Evolutionary conservation across 257 asterid species (phyloP), one percentile per base, ranked within the genome.

Genomic region (Orobanche coerulescens): DNA sequence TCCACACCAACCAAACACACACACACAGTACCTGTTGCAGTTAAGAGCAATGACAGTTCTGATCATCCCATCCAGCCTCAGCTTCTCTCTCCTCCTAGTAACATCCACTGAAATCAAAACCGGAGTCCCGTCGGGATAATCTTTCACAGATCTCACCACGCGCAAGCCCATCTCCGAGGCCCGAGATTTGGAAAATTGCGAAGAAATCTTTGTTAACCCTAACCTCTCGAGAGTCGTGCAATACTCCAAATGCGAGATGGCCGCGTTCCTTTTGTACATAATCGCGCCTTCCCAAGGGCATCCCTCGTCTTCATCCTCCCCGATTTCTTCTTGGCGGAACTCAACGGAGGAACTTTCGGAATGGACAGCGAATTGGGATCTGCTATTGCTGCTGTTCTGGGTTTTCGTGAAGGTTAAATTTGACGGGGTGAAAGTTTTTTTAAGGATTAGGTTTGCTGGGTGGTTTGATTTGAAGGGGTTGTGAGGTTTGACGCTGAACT

Each of bases 131-230:
- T 65, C 66, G 4, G 78, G 85, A 56, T 59, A 71, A 54, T 81
- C 96, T 11, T 76, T 84, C 51, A 78, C 88, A 36, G 90, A 72
- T 53, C 80, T 82, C 39, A 85, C 71, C 24, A 88, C 82, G 48
- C 94, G 72, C 34, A 92, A 34, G 33, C 98, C 98, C 98, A 88
- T 79, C n/a, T 76, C 76, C 9, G 85, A 82, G 66, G 98, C 96
- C 59, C 88, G 79, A 23, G 40, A 65, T 25, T 48, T 84, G 12
- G 98, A 88, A 23, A 86, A 68, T 58, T 65, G 81, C 16, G 95
- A 76, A 1, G 98, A 78, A 24, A 84, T 76, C 75, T 79, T 80
- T 9, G 76, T 84, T 23, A 92, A 69, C 0, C 96, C 95, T 61
- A 92, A 62, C 62, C 98, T 81, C 79, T 88, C 98, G 10, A 92